Evolutionary conservation across 2,329 filamentous ascomycete genomes (phyloP), one percentile per base, ranked within the genome.

Genomic region (Daldinia sp.): DNA sequence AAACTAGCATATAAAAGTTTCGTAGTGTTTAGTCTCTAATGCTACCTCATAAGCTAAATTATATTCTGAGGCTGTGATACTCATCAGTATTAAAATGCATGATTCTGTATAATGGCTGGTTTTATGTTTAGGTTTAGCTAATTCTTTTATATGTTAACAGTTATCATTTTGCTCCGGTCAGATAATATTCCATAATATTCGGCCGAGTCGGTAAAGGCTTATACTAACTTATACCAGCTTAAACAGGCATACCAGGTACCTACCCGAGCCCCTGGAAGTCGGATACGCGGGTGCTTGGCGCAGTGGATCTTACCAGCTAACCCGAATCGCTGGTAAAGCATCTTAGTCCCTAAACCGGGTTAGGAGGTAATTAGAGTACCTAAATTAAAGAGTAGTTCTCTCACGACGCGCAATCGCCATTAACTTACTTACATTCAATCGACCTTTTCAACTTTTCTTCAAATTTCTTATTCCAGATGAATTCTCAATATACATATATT

Each of bases 381-480:
- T n/a, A n/a, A n/a, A n/a, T n/a, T n/a, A n/a, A n/a, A n/a, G n/a
- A n/a, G 33, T 6, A 13, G 50, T 37, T 54, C 30, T 15, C 30
- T 37, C 1, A 54, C 18, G 51, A 54, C 51, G 51, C 51, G 51
- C 51, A 39, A 54, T 54, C 50, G 30, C 30, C 28, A 50, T 50
- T 23, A 30, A 50, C 23, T n/a, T 26, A 50, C 23, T n/a, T 26
- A 30, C 26, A 50, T 4, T 50, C 12, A 33, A 33, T 51, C 2
- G 10, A 48, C 28, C 7, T 51, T 51, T 26, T 18, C 26, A 33
- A 51, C 46, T 51, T 51, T 12, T 33, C 26, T 51, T 33, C 12
- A 39, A 39, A 39, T 12, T 35, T 35, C 26, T 4, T 7, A 33
- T 30, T 30, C 4, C 12, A 13, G 7, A 51, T 9, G 4, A 2